Base-by-base conservation (phyloP, 2,329 filamentous ascomycete species). In the Trichophyton verrucosum region DNA sequence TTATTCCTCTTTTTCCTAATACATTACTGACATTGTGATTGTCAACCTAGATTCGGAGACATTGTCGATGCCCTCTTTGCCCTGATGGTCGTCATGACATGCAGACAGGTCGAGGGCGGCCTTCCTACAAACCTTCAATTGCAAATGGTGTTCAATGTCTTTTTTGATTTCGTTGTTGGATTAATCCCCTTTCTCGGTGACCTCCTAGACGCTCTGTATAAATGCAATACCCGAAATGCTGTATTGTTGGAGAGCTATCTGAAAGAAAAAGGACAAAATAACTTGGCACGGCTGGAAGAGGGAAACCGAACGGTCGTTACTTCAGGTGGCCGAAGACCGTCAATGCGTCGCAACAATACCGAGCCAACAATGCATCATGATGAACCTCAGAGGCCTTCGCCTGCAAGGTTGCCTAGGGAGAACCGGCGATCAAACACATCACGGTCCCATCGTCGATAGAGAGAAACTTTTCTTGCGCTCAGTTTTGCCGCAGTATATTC, bases 71-170 rank as follows among this genome's bases (percentile, higher is more conserved):
- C 83, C 7, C 76, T 89, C 57, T 80, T 96, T 69, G 88, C 89
- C 8, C 73, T 90, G 63, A 84, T 88, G 75, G 84, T 97, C 7
- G 79, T 95, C 65, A 81, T 80, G 63, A 85, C 84, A 24, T 91
- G 89, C 74, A 79, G 80, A 64, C 81, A 86, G 63, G 80, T 95
- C 56, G 87, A 95, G 59, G 89, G 88, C 57, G 89, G 88, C 13
- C 81, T 97, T 46, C 74, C 74, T 1, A 65, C 73, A 3, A 69
- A 72, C 8, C 74, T 92, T 57, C 79, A 82, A 61, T 72, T 81
- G 30, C 81, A 81, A 69, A 97, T 99, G 94, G 73, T 91, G 65
- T 74, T 91, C 69, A 95, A 96, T 74, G 82, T 96, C 61, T 68
- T 77, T 13, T 65, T 81, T 22, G 77, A 77, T 61, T 77, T 78